Conservation (phyloP, 164 flowering plant genomes). For the Liriodendron chinense region DNA sequence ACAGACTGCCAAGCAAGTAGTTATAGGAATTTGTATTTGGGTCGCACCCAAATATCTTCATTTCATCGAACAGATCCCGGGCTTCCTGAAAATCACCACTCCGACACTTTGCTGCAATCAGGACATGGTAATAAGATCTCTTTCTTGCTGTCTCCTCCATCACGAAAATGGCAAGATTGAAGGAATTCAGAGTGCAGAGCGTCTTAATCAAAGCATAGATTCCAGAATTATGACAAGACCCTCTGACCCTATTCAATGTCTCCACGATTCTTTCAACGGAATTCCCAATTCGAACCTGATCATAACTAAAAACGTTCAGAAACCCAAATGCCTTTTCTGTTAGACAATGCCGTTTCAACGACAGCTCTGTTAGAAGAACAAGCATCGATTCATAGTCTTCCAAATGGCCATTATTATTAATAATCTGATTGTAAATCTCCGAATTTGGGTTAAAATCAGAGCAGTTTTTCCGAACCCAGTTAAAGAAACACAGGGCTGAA, state of each 20-base stretch:
- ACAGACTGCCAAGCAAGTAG: constrained; percentile 51
- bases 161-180: constrained; percentile 51
- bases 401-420: constrained; percentile 48
- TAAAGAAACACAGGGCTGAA: constrained; percentile 49
- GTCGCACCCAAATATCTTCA: constrained; percentile 39
- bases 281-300: constrained; percentile 12
- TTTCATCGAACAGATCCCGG: constrained; percentile 33
- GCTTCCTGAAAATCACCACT: constrained; percentile 40
- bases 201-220: constrained; percentile 44
- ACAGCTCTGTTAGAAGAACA: constrained; percentile 35
- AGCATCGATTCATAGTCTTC: constrained; percentile 45
- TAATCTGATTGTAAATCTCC: constrained; percentile 41
- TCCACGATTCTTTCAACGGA: constrained; percentile 29
- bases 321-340: constrained; percentile 47
- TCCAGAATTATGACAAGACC: constrained; percentile 51
- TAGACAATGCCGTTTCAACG: constrained; percentile 29
- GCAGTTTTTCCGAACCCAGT: constrained; percentile 32
- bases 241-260: constrained; percentile 41
- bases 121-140: constrained; percentile 43
- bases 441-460: constrained; percentile 22
- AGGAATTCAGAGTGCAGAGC: constrained; percentile 34
- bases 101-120: constrained; percentile 46
- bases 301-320: constrained; percentile 17
- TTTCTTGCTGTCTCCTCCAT: constrained; percentile 43
- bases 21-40: constrained; percentile 40